Conservation (phyloP, 352 stramenopile genomes). For the Pythium coloratum region DNA sequence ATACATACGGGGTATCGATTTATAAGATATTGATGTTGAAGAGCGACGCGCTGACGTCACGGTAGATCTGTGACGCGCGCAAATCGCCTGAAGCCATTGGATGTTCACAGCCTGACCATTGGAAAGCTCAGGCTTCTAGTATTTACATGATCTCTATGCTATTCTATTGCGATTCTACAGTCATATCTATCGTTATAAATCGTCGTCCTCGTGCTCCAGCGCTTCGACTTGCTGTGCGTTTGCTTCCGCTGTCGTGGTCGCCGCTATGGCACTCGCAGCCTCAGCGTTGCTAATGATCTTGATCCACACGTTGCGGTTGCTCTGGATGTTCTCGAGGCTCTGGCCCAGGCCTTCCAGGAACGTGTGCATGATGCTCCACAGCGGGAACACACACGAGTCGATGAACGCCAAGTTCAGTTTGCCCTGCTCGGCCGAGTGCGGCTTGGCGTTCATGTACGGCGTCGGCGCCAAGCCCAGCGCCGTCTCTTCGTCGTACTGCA, state of each 20-base stretch:
- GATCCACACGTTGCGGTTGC: conserved; percentile 67
- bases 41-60: conserved; percentile 12
- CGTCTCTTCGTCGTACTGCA: conserved; percentile 75
- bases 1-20: not conserved
- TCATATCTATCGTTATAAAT: conserved; percentile 2
- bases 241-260: not conserved
- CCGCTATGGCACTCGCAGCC: conserved; percentile 1
- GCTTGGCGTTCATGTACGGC: conserved; percentile 76
- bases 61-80: conserved; percentile 1
- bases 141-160: not conserved
- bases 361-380: conserved; percentile 70
- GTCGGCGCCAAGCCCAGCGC: conserved; percentile 61
- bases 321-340: conserved; percentile 67
- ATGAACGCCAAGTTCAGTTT: conserved; percentile 84
- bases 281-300: conserved; percentile 31
- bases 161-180: not conserved
- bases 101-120: not conserved
- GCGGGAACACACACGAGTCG: conserved; percentile 80
- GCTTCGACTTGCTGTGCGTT: conserved; percentile 8
- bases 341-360: conserved; percentile 62
- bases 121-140: too few species aligned
- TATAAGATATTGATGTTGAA: not conserved
- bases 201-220: conserved; percentile 11
- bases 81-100: not conserved
- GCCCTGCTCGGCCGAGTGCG: conserved; percentile 58